phyloP scores from a whole-genome alignment of 1,284 basidiomycete species.

The Porodaedalea pini region DNA sequence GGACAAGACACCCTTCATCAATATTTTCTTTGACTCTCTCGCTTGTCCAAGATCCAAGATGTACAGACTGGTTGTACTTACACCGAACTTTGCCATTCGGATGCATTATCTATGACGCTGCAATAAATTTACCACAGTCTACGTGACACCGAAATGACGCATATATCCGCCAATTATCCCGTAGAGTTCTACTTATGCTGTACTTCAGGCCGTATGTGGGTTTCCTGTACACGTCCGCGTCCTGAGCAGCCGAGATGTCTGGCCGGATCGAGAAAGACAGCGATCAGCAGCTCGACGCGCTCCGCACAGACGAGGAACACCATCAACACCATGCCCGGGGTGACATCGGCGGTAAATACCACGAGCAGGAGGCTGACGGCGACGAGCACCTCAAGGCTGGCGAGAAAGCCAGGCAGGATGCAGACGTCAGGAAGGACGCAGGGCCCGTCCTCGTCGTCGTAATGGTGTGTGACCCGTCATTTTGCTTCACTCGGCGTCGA shows the following conservation, averaged over 20 bases:
- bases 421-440: background rate
- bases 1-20: too few relatives aligned
- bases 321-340: constrained; percentile 14
- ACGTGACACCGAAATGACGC: too few relatives aligned
- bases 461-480: constrained; percentile 38
- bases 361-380: constrained; percentile 1
- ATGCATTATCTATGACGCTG: too few relatives aligned
- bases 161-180: too few relatives aligned
- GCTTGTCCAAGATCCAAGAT: too few relatives aligned
- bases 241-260: background rate
- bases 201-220: too few relatives aligned
- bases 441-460: constrained; percentile 40
- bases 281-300: background rate
- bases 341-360: constrained; percentile 13
- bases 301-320: constrained; percentile 1
- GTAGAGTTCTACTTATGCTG: too few relatives aligned
- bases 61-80: too few relatives aligned
- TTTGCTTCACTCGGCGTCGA: background rate
- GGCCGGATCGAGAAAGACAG: background rate
- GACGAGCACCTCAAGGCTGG: constrained; percentile 3
- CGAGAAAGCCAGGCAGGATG: constrained; percentile 2
- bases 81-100: too few relatives aligned
- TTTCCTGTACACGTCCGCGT: too few relatives aligned
- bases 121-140: too few relatives aligned
- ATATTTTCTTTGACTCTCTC: too few relatives aligned